These are phyloP conservation scores for Emergomyces pasteurianus DNA, from an alignment of 2,329 filamentous ascomycete genomes.

Conservation along the genomic window DNA sequence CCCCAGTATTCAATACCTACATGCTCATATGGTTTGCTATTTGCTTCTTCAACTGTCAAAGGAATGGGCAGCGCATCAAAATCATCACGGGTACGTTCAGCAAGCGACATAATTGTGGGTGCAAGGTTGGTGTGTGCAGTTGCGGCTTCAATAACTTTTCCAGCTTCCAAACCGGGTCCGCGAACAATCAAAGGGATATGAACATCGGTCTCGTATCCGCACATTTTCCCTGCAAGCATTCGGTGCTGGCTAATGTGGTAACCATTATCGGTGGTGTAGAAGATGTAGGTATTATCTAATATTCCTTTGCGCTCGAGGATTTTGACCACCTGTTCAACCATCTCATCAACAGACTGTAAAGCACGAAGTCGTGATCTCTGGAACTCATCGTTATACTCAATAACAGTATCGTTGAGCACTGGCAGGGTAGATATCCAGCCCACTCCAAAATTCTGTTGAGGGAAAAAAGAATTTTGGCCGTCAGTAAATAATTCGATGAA, in stretches of 20 bases:
- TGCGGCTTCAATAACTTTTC: slow-evolving; percentile 33
- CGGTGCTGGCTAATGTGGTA: slow-evolving; percentile 51
- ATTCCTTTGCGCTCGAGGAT: slow-evolving; percentile 31
- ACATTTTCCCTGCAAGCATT: slow-evolving; percentile 46
- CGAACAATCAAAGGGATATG: slow-evolving; percentile 48
- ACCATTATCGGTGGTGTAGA: slow-evolving; percentile 51
- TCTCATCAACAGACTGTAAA: slow-evolving; percentile 44
- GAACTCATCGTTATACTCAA: slow-evolving; percentile 43
- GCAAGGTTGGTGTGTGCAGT: slow-evolving; percentile 54
- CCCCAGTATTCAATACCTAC: slow-evolving; percentile 50
- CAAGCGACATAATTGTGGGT: slow-evolving; percentile 45
- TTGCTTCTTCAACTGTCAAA: slow-evolving; percentile 18
- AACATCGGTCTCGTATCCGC: slow-evolving; percentile 48
- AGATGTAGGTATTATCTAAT: slow-evolving; percentile 46
- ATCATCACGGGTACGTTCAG: slow-evolving; percentile 26
- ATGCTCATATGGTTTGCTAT: slow-evolving; percentile 37
- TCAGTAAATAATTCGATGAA: too few relatives aligned
- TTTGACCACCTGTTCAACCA: slow-evolving; percentile 36
- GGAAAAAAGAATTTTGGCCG: background rate
- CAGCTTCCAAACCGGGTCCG: slow-evolving; percentile 42
- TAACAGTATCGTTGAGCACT: slow-evolving; percentile 30
- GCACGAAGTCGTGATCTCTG: slow-evolving; percentile 40
- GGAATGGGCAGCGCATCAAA: slow-evolving; percentile 48
- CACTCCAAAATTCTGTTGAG: slow-evolving; percentile 28
- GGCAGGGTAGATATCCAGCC: slow-evolving; percentile 36